Evolutionary conservation across 2,329 filamentous ascomycete species (phyloP), one percentile per base, ranked within the genome.

Genomic region (Cytospora chrysosperma): DNA sequence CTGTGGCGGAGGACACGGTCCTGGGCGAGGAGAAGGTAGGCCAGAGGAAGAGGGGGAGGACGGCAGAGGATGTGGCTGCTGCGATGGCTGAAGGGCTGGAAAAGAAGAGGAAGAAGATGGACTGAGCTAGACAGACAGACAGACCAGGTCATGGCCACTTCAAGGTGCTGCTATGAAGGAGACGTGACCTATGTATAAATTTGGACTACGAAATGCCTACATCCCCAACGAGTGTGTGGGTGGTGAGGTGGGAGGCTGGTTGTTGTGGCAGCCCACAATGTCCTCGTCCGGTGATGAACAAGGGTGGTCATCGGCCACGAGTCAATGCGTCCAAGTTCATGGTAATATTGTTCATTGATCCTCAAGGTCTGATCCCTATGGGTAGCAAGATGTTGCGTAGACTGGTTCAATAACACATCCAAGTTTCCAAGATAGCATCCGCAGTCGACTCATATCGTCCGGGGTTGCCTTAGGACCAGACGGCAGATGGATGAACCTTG

Each of bases 1-100:
- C 78, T 9, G 83, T 91, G 10, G 85, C 87, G 0, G 80, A 88
- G 54, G 84, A 88, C 26, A 83, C 82, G 0, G 82, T 85, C 19
- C 75, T 90, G 2, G 86, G 86, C 0, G 71, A 77, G 61, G 65
- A 67, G 65, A 67, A 67, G 56, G 56, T 67, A 13, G 65, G 65
- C 24, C 43, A 65, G 32, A 59, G 65, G 59, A 67, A 67, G 43
- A 56, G 65, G 26, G 65, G 65, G 3, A n/a, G 59, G 43, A 67
- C 65, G 21, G 65, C 56, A 4, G 81, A 87, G 63, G 86, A 88
- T 72, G 80, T 88, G 55, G 85, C 85, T 61, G 73, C 71, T 40
- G 72, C 73, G 15, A 73, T 83, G 72, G 74, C 72, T 0, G 82
- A 85, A 63, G 83, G 83, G 0, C 47, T 72, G 51, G 68, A 64